These are phyloP conservation scores for Nemophila menziesii DNA, from an alignment of 257 asterid genomes.

Conservation along the genomic window DNA sequence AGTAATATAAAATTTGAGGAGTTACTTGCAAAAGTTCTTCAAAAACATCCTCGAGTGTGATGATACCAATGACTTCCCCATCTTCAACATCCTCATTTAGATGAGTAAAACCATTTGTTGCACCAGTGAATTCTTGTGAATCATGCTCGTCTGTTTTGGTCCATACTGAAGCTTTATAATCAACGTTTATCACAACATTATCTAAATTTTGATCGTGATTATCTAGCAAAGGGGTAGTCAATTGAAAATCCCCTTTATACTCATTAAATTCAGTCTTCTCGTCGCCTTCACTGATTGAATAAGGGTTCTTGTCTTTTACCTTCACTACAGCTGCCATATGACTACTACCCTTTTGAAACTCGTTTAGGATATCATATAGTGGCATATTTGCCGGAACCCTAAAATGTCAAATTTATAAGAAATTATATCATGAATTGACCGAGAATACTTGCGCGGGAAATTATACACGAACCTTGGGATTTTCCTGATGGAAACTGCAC, in stretches of 20 bases:
- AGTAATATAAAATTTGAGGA: background rate
- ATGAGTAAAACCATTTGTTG: constrained; percentile 20
- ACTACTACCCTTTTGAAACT: constrained; percentile 94
- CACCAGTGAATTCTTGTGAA: constrained; percentile 28
- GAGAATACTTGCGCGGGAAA: constrained; percentile 1
- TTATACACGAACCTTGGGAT: constrained; percentile 59
- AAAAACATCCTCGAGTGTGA: constrained; percentile 93
- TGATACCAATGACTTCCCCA: constrained; percentile 92
- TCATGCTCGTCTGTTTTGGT: constrained; percentile 8
- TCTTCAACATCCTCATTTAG: constrained; percentile 51
- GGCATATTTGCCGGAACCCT: constrained; percentile 98
- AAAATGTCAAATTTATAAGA: background rate
- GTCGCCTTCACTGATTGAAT: constrained; percentile 14
- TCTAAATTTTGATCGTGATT: constrained; percentile 24
- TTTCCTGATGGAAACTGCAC: constrained; percentile 86
- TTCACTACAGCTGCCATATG: constrained; percentile 99
- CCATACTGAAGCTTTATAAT: constrained; percentile 29
- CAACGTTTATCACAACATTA: constrained; percentile 38
- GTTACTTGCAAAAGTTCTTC: constrained; percentile 95
- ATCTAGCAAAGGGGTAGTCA: constrained; percentile 47
- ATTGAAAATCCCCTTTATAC: constrained; percentile 26
- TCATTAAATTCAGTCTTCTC: constrained; percentile 15
- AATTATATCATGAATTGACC: too few species aligned
- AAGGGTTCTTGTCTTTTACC: constrained; percentile 37
- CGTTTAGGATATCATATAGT: constrained; percentile 84